phyloP scores from a whole-genome alignment of 371 early-diverging fungal genomes.

The Nematocida ironsii region DNA sequence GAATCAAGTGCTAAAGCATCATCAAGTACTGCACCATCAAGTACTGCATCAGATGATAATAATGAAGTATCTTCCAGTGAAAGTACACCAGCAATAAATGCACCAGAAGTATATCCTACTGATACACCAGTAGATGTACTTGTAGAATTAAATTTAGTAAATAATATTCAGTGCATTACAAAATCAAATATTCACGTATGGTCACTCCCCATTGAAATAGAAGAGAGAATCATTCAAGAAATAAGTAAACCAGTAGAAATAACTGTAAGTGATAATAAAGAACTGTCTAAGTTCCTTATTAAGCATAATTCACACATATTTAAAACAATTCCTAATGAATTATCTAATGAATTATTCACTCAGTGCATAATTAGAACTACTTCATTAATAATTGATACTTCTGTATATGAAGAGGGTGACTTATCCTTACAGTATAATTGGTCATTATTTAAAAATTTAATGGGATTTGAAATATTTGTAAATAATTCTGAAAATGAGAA shows the following conservation, averaged over 20 bases:
- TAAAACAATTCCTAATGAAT: background rate
- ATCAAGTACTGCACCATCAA: too few relatives aligned
- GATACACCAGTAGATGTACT: background rate
- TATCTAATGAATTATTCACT: background rate
- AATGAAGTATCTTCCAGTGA: too few relatives aligned
- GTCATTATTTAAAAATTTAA: background rate
- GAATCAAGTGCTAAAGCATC: too few relatives aligned
- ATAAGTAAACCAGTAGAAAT: background rate
- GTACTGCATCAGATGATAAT: too few relatives aligned
- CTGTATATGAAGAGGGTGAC: background rate
- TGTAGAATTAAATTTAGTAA: background rate
- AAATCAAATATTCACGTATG: conserved; percentile 4
- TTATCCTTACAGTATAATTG: background rate
- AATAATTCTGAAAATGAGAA: background rate
- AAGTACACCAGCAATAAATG: background rate
- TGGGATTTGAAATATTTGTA: conserved; percentile 12
- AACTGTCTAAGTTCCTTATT: background rate
- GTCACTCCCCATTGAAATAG: background rate
- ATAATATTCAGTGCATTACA: background rate
- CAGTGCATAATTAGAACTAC: background rate
- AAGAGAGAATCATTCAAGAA: background rate
- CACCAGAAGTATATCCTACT: background rate
- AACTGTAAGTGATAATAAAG: background rate
- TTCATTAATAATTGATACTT: background rate
- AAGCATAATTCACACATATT: conserved; percentile 29